Evolutionary conservation across 116 monocot species (phyloP).

Genomic region (Phalaenopsis hybrid): DNA sequence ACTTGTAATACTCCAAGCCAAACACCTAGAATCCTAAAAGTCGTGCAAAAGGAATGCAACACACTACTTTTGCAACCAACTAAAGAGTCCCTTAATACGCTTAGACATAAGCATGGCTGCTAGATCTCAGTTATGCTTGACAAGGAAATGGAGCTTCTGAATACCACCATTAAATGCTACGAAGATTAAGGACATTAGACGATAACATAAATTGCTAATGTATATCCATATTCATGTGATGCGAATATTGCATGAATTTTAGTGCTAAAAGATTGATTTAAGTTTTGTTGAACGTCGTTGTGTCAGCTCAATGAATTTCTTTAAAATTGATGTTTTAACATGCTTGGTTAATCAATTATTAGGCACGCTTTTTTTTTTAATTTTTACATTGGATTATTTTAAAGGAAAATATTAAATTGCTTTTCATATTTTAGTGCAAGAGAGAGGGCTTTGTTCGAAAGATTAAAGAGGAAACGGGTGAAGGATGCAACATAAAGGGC

Average conservation of each 20-base stretch:
- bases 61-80: too few relatives aligned
- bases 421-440: conserved; percentile 50
- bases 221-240: not conserved
- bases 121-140: too few relatives aligned
- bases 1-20: too few relatives aligned
- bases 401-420: not conserved
- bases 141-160: too few relatives aligned
- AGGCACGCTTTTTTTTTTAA: not conserved
- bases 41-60: too few relatives aligned
- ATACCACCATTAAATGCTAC: too few relatives aligned
- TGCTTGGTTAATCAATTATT: not conserved
- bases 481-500: conserved; percentile 95
- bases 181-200: too few relatives aligned
- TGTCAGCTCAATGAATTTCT: not conserved
- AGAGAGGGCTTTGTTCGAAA: conserved; percentile 84
- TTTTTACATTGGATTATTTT: not conserved
- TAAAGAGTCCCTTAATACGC: too few relatives aligned
- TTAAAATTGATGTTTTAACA: not conserved
- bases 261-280: not conserved
- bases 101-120: too few relatives aligned
- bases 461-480: conserved; percentile 92
- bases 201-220: not conserved
- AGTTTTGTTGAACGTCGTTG: not conserved
- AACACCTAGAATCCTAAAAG: too few relatives aligned
- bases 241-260: not conserved